Evolutionary conservation across 225 moss, liverwort and hornwort genomes (phyloP), one percentile per base, ranked within the genome.

Genomic region (Takakia lepidozioides): DNA sequence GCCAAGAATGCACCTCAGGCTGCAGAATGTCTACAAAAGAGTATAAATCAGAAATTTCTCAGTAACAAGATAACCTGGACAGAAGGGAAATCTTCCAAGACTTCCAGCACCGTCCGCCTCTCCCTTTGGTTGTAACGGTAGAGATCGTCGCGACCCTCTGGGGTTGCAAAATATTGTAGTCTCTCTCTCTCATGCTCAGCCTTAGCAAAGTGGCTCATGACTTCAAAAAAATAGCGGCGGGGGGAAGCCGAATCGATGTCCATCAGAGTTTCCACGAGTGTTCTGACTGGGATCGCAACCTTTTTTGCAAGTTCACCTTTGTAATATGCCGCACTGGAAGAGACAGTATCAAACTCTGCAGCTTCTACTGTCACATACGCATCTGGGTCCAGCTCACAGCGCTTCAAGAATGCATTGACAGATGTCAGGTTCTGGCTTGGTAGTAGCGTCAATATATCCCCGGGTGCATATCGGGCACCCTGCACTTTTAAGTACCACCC

Each of bases 41-140:
- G 32, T 32, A 6, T 11, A 6, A 11, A 32, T 6, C 32, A 7
- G 11, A 32, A 32, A 32, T 11, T 32, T 32, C 11, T 11, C 32
- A 6, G 7, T 0, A 7, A 32, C 32, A 32, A 32, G 32, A 11
- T 32, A 38, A 79, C 80, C 70, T 87, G 82, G 41, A 98, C 98
- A 43, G 98, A 91, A 3, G 87, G 81, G 56, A 98, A 98, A 49
- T 98, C 98, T 50, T 91, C 74, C 13, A 98, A 63, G 0, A 90
- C 81, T 81, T 98, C 98, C 27, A 98, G 83, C 43, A 85, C 81
- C 19, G 87, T 81, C 37, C 91, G 81, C 21, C 83, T 68, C 50
- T 98, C 98, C 56, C 85, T 80, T 61, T 91, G 91, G 58, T 91
- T 91, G 64, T 98, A 98, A 28, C 87, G 87, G 71, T 98, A 90